Percentiles rank a stretch among this genome's conserved stretches.
Evolutionary conservation across 169 alveolate species (phyloP).

Genomic region (Toxoplasma gondii): DNA sequence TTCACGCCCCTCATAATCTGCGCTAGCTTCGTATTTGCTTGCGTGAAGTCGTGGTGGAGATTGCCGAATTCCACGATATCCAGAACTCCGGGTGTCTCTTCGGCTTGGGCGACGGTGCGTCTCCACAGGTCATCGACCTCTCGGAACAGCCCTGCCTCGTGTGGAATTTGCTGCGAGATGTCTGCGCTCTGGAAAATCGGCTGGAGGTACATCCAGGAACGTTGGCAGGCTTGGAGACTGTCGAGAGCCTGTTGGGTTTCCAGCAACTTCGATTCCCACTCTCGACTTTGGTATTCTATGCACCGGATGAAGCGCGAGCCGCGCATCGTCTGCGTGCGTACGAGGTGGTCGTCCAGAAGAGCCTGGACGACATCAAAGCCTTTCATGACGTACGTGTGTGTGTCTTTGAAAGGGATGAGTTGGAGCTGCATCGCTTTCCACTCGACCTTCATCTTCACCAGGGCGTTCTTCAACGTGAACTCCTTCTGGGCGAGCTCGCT

Average conservation of each 20-base stretch:
- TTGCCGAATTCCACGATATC: slow-evolving; percentile 81
- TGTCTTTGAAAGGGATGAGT: slow-evolving; percentile 78
- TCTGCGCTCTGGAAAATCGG: slow-evolving; percentile 86
- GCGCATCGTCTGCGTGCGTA: slow-evolving; percentile 84
- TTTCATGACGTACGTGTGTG: slow-evolving; percentile 79
- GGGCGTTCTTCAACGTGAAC: slow-evolving; percentile 65
- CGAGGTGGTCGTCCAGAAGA: slow-evolving; percentile 86
- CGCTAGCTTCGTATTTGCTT: slow-evolving; percentile 87
- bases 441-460: slow-evolving; percentile 79
- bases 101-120: slow-evolving; percentile 61
- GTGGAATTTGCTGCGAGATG: slow-evolving; percentile 80
- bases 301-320: slow-evolving; percentile 85
- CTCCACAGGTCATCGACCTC: slow-evolving; percentile 71
- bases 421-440: slow-evolving; percentile 85
- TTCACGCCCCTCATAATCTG: slow-evolving; percentile 87
- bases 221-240: slow-evolving; percentile 75
- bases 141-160: slow-evolving; percentile 75
- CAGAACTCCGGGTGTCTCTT: slow-evolving; percentile 68
- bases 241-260: slow-evolving; percentile 74
- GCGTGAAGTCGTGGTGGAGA: slow-evolving; percentile 79
- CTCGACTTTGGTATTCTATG: slow-evolving; percentile 82
- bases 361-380: slow-evolving; percentile 84
- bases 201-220: slow-evolving; percentile 79
- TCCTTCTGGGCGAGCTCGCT: slow-evolving; percentile 78
- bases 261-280: slow-evolving; percentile 87